These are phyloP conservation scores for Phylloporus arenicola DNA, from an alignment of 768 basidiomycete genomes.

Conservation along the genomic window DNA sequence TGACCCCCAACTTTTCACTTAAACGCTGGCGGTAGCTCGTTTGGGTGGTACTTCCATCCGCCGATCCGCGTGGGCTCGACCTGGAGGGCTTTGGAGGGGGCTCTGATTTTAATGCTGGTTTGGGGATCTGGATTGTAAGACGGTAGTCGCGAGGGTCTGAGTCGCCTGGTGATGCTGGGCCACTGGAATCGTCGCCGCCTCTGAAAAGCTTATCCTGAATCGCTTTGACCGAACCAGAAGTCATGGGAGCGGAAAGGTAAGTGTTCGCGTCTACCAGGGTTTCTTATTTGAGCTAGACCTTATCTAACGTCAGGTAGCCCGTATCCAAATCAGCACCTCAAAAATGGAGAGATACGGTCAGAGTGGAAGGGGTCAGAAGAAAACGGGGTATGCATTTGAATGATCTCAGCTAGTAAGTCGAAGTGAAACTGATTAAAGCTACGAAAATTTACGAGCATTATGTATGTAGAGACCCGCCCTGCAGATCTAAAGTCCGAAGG, in stretches of 20 bases:
- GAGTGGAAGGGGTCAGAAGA: background rate
- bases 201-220: slow-evolving; percentile 74
- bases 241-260: slow-evolving; percentile 30
- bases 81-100: slow-evolving; percentile 45
- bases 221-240: slow-evolving; percentile 47
- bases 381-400: slow-evolving; percentile 22
- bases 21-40: slow-evolving; percentile 59
- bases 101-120: slow-evolving; percentile 29
- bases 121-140: slow-evolving; percentile 72
- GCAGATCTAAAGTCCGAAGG: slow-evolving; percentile 25
- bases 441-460: slow-evolving; percentile 7
- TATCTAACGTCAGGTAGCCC: slow-evolving; percentile 20
- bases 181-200: slow-evolving; percentile 28
- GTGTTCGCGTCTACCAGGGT: background rate
- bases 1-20: slow-evolving; percentile 52
- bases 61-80: slow-evolving; percentile 24
- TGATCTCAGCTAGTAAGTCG: slow-evolving; percentile 5
- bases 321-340: slow-evolving; percentile 6
- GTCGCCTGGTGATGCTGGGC: slow-evolving; percentile 16
- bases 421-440: slow-evolving; percentile 16
- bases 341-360: background rate
- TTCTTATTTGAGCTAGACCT: slow-evolving; percentile 1
- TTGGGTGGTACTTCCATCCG: slow-evolving; percentile 17
- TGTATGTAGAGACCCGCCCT: slow-evolving; percentile 25
- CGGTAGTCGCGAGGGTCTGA: slow-evolving; percentile 28